Evolutionary conservation across 208 protist species (phyloP).

Genomic region (Zelonia costaricensis): DNA sequence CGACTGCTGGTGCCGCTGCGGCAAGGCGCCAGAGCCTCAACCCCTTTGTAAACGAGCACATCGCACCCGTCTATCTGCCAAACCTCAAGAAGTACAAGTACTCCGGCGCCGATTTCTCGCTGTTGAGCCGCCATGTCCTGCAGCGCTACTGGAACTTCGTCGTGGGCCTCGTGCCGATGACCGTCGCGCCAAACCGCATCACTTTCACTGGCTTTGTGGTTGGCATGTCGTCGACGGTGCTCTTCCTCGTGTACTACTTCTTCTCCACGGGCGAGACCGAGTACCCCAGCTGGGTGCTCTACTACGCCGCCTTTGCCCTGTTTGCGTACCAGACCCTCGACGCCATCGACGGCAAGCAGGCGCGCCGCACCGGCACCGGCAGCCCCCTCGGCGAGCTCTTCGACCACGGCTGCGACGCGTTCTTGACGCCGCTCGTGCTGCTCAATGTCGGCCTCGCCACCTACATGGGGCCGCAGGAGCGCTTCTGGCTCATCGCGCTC

Average conservation of each 20-base stretch:
- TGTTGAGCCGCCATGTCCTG: constrained; percentile 74
- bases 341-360: constrained; percentile 96
- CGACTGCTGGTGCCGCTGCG: neutral
- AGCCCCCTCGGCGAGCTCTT: constrained; percentile 96
- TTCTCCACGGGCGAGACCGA: constrained; percentile 36
- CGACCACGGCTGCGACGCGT: constrained; percentile 95
- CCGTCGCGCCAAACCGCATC: constrained; percentile 86
- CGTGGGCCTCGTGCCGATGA: constrained; percentile 84
- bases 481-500: constrained; percentile 54
- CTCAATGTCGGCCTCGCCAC: constrained; percentile 54
- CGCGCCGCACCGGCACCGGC: constrained; percentile 84
- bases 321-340: constrained; percentile 95
- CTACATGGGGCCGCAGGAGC: constrained; percentile 35
- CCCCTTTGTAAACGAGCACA: constrained; percentile 53
- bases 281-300: constrained; percentile 89
- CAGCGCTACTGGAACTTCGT: constrained; percentile 90
- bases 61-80: constrained; percentile 55
- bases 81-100: constrained; percentile 90
- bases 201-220: constrained; percentile 85
- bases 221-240: constrained; percentile 61
- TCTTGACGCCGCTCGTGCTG: constrained; percentile 81
- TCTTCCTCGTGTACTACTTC: constrained; percentile 65
- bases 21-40: constrained; percentile 38
- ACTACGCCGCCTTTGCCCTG: constrained; percentile 62
- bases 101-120: constrained; percentile 62